A percentile compares a stretch with the other conserved stretches of the same genome.
phyloP scores from a whole-genome alignment of 1,139 yeast genomes.

The Taphrina sp. region DNA sequence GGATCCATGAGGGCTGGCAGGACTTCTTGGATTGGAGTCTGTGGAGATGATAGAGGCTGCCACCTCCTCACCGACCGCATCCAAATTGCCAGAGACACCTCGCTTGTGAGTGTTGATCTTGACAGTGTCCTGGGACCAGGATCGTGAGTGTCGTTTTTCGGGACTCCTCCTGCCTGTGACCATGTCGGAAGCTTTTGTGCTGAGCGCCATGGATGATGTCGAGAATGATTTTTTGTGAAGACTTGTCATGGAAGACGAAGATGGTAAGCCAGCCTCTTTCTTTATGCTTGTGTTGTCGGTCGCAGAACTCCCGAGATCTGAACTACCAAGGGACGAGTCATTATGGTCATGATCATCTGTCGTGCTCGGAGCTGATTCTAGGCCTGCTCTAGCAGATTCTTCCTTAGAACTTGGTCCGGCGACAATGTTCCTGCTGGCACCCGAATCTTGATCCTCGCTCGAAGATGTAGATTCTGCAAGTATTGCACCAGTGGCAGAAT shows the following conservation, averaged over 20 bases:
- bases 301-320: background rate
- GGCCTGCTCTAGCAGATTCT: background rate
- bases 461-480: background rate
- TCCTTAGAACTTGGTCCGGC: background rate
- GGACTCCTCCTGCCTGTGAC: slow-evolving; percentile 17
- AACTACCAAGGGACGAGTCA: background rate
- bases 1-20: background rate
- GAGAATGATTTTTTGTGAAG: slow-evolving; percentile 17
- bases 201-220: slow-evolving; percentile 12
- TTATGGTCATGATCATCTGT: background rate
- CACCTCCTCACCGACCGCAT: slow-evolving; percentile 23
- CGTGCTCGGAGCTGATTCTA: background rate
- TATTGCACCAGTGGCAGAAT: background rate
- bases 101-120: slow-evolving; percentile 2
- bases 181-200: background rate
- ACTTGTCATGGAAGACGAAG: background rate
- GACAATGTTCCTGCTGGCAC: background rate
- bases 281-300: background rate
- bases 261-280: background rate
- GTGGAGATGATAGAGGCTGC: slow-evolving; percentile 21
- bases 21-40: slow-evolving; percentile 18
- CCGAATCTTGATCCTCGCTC: background rate
- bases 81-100: slow-evolving; percentile 11
- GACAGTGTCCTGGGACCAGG: slow-evolving; percentile 31
- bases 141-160: slow-evolving; percentile 21